A percentile compares a stretch with the other conserved stretches of the same genome.
phyloP scores from a whole-genome alignment of 2,329 filamentous ascomycete genomes.

The Boeremia lycopersici region DNA sequence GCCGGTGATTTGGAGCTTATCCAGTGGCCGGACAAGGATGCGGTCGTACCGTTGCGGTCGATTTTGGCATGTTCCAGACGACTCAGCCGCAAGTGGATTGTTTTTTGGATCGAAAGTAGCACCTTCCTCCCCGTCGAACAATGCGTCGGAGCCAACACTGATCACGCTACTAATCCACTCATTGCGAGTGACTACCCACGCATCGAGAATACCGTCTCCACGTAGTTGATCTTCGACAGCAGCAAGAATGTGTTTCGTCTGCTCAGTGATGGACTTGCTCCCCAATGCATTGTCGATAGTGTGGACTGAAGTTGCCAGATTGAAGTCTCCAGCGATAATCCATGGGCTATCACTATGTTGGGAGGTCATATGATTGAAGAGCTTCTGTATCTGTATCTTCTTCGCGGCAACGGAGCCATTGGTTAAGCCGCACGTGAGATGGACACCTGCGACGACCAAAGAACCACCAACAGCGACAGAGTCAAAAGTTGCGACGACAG shows the following conservation, averaged over 20 bases:
- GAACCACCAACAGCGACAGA: constrained; percentile 45
- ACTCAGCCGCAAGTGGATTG: constrained; percentile 62
- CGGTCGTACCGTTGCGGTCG: constrained; percentile 70
- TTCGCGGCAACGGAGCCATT: constrained; percentile 64
- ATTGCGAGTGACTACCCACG: constrained; percentile 57
- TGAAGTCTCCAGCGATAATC: constrained; percentile 69
- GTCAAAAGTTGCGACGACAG: constrained; percentile 56
- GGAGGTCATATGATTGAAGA: constrained; percentile 55
- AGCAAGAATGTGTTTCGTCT: constrained; percentile 53
- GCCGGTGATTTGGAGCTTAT: constrained; percentile 46
- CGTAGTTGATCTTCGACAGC: constrained; percentile 56
- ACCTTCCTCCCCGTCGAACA: constrained; percentile 65
- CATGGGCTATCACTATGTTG: constrained; percentile 55
- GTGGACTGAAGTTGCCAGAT: constrained; percentile 64
- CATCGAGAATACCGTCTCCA: constrained; percentile 58
- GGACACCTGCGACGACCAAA: constrained; percentile 62
- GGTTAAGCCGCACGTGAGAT: constrained; percentile 66
- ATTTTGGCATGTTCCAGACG: constrained; percentile 62
- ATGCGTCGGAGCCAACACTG: constrained; percentile 35
- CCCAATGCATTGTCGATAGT: constrained; percentile 61
- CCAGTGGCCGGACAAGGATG: constrained; percentile 60
- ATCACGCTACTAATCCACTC: constrained; percentile 51
- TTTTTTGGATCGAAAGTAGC: constrained; percentile 67
- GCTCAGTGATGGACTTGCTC: constrained; percentile 59
- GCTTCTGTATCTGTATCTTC: constrained; percentile 59